Evolutionary conservation across 768 basidiomycete genomes (phyloP), one percentile per base, ranked within the genome.

Genomic region (Psilocybe sp.): DNA sequence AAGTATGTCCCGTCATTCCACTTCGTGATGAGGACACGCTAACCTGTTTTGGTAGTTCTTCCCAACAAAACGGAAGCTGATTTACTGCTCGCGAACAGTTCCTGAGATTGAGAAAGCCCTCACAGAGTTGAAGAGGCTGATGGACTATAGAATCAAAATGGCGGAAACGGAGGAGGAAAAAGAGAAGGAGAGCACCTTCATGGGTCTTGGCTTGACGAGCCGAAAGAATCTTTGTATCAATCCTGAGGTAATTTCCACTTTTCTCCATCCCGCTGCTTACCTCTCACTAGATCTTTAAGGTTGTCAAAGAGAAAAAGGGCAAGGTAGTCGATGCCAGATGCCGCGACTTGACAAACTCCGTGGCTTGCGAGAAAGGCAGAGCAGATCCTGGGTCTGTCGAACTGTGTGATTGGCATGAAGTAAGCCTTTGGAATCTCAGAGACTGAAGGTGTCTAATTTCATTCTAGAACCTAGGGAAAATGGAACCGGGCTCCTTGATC

Each of bases 91-190:
- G 9, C 94, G 97, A 60, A 99, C 97, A 9, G 97, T 99, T 8
- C 97, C 97, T 3, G 97, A 99, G 71, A 99, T 99, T 56, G 97
- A 99, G 68, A 99, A 99, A 66, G 97, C 96, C 0, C 74, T 99
- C 50, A 84, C 94, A 3, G 97, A 99, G 69, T 70, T 99, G 64
- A 97, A 98, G 65, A 76, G 96, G 44, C 71, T 99, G 16, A 91
- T 99, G 83, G 83, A 82, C 19, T 98, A 98, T 68, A 85, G 97
- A 37, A 77, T 84, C 56, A 70, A 75, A 8, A 76, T 71, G 53
- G 87, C 87, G 10, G 89, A 90, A 60, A 86, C 81, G 1, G 80
- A 84, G 19, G 89, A 87, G 54, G 74, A 88, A 55, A 82, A 75
- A 53, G 78, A 77, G 49, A 93, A 91, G 64, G 95, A 98, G 61